These are phyloP conservation scores for Amoebophrya sp. DNA, from an alignment of 169 alveolate genomes.

Conservation along the genomic window DNA sequence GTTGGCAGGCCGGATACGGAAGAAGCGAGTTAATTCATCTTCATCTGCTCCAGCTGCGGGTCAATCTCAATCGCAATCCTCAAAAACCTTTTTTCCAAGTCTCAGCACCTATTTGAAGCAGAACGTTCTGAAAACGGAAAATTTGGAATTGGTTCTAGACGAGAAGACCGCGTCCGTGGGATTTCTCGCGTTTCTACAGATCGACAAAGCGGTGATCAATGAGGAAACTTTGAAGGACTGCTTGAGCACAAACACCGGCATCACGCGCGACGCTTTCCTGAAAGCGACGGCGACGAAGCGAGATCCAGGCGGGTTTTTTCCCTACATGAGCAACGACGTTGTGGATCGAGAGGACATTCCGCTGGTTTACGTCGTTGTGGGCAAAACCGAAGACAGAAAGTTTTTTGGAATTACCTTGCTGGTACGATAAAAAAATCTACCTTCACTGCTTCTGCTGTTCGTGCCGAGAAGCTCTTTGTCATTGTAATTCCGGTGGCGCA, in stretches of 20 bases:
- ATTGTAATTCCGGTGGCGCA: no score
- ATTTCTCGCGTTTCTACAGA: background rate
- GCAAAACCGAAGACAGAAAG: background rate
- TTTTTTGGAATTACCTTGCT: background rate
- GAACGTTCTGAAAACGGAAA: background rate
- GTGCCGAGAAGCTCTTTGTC: no score
- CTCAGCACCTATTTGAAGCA: background rate
- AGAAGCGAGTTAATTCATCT: no score
- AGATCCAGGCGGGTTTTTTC: background rate
- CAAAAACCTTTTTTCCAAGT: background rate
- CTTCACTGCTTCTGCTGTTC: no score
- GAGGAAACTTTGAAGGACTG: background rate
- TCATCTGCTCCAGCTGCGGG: no score
- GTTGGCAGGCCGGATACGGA: background rate
- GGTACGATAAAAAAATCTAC: no score
- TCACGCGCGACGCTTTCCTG: background rate
- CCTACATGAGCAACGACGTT: background rate
- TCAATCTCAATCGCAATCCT: no score
- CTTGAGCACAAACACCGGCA: background rate
- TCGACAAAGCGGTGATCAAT: background rate
- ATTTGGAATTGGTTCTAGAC: background rate
- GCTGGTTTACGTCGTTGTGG: background rate
- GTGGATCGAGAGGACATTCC: conserved; percentile 6
- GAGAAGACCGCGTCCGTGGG: background rate
- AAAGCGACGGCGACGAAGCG: background rate